phyloP scores from a whole-genome alignment of 1,284 basidiomycete genomes.

The Rhodotorula sp. region DNA sequence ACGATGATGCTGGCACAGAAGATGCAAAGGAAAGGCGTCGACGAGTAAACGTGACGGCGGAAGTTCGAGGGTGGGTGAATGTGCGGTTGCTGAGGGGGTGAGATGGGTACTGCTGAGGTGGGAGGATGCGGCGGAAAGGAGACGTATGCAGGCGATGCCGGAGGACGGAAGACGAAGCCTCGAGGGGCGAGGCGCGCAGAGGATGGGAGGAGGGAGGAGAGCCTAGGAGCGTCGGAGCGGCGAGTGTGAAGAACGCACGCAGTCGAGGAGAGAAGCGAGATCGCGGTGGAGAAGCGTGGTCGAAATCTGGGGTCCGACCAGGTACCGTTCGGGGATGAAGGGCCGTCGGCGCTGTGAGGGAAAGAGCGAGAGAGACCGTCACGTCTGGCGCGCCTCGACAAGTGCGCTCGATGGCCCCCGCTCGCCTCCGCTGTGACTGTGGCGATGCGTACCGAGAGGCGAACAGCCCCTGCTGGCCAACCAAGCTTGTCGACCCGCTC shows the following conservation, averaged over 20 bases:
- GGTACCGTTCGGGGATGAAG: neutral
- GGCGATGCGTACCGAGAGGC: neutral
- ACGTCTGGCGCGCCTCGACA: neutral
- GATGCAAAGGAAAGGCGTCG: neutral
- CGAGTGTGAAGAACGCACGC: neutral
- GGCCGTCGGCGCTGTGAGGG: neutral
- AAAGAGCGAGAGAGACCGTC: neutral
- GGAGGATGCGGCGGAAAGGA: neutral
- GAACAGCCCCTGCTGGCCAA: neutral
- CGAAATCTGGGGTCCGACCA: neutral
- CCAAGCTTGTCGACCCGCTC: neutral
- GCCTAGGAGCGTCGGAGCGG: neutral
- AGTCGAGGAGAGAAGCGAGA: neutral
- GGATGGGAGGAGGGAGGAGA: neutral
- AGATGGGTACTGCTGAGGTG: no score
- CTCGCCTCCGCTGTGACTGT: neutral
- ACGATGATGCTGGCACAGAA: neutral
- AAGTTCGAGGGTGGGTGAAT: slow-evolving; percentile 10
- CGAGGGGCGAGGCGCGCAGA: neutral
- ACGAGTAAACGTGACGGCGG: slow-evolving; percentile 14
- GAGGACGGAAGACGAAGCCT: neutral
- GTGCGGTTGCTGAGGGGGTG: neutral
- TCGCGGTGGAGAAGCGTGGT: slow-evolving; percentile 1
- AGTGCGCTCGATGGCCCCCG: neutral
- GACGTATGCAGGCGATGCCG: neutral